Evolutionary conservation across 139 green algal species (phyloP), one percentile per base, ranked within the genome.

Genomic region (Coelastrella sp.): DNA sequence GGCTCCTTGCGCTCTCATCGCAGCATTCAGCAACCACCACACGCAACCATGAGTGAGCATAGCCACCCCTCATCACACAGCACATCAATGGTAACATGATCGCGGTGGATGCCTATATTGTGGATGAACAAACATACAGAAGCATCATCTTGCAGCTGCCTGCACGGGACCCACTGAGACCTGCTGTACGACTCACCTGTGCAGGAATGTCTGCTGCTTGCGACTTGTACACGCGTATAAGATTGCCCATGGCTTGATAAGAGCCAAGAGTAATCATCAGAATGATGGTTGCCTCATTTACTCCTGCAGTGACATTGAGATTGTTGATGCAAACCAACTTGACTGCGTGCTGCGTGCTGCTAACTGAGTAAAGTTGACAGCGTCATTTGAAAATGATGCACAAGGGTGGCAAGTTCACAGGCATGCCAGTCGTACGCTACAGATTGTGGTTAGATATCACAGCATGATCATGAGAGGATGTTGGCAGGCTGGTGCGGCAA

Each of bases 261-360:
- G 49, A 86, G 65, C 89, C 89, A 3, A 89, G n/a, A 9, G 57
- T 65, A 80, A 91, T 78, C 75, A 93, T 89, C 65, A 82, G 4
- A 49, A 82, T 88, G 68, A 93, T 90, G 78, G 58, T 89, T 20
- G 84, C 83, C 8, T 90, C 89, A 27, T 89, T 92, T 17, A 88
- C 19, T 59, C 15, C 85, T 90, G 85, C 57, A 88, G 15, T 56
- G 49, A 78, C 78, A 27, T 7, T 11, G 70, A 85, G 1, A 65
- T 27, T 27, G 72, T 15, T 25, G 72, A 14, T 15, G 10, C 58
- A 11, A 81, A 24, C 27, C 74, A 81, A 19, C 11, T 81, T 9
- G 25, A 9, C 25, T 6, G 35, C 35, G 35, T 49, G 35, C 25
- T 6, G 35, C 35, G 35, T 49, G 35, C 35, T 49, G 35, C 35